A percentile compares a stretch with the other conserved stretches of the same genome.
Conservation (phyloP, 176 grass and related monocot genomes). For the Eragrostis curvula region DNA sequence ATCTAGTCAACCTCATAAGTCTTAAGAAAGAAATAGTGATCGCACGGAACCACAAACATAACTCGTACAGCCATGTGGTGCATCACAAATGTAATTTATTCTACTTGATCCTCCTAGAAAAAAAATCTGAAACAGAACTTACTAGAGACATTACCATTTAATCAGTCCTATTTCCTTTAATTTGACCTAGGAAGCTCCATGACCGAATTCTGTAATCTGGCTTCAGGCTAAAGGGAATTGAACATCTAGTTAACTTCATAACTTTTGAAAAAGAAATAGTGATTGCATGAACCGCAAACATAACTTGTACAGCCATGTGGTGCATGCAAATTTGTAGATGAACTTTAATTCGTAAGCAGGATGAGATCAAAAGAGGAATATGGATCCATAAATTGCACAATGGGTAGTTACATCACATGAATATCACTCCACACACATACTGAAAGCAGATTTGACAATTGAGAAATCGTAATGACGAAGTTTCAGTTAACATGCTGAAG, state of each 20-base stretch:
- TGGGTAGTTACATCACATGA: background rate
- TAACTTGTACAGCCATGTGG: background rate
- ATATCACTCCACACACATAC: conserved; percentile 16
- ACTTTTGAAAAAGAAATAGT: background rate
- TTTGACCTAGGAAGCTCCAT: too few species aligned
- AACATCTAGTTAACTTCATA: background rate
- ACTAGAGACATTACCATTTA: background rate
- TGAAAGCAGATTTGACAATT: background rate
- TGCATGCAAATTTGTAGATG: background rate
- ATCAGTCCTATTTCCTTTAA: background rate
- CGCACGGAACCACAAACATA: too few species aligned
- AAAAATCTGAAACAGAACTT: background rate
- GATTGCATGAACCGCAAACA: background rate
- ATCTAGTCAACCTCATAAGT: too few species aligned
- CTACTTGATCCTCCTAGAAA: background rate
- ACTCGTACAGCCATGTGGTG: too few species aligned
- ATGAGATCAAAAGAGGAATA: background rate
- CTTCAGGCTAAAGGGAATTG: background rate
- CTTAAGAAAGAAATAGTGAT: too few species aligned
- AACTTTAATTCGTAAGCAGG: background rate
- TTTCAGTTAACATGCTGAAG: background rate
- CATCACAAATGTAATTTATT: too few species aligned
- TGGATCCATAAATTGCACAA: background rate
- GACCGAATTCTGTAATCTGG: background rate
- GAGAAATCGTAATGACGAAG: background rate